Conservation (phyloP, 441 rosid genomes). For the Pelargonium australe region DNA sequence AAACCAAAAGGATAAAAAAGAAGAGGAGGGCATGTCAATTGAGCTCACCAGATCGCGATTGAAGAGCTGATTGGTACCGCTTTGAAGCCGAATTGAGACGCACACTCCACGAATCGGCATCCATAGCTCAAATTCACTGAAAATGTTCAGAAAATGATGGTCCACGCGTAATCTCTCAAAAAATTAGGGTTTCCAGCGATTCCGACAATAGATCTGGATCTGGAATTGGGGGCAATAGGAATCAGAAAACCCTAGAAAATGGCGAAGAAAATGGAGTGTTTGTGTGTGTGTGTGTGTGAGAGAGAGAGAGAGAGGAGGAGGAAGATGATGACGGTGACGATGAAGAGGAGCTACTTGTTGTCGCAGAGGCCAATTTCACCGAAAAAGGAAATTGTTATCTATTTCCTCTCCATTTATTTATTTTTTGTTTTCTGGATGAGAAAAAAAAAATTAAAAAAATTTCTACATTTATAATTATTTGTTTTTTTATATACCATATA, state of each 20-base stretch:
- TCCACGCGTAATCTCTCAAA: not conserved
- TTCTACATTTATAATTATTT: no score
- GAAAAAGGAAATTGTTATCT: not conserved
- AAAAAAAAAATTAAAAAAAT: no score
- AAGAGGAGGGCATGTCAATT: not conserved
- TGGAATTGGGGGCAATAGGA: not conserved
- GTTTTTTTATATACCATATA: no score
- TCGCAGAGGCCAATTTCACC: conserved; percentile 6
- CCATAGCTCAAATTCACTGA: conserved; percentile 43
- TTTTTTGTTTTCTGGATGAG: not conserved
- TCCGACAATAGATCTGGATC: conserved; percentile 1
- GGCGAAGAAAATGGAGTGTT: not conserved
- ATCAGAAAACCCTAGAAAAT: conserved; percentile 8
- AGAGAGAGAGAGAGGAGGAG: not conserved
- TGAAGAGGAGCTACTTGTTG: conserved; percentile 7
- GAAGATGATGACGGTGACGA: conserved; percentile 4
- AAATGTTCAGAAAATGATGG: not conserved
- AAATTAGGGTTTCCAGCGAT: conserved; percentile 1
- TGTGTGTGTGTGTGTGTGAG: no score
- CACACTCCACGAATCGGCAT: conserved; percentile 82
- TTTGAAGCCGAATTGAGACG: conserved; percentile 75
- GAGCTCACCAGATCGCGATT: conserved; percentile 43
- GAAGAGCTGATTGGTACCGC: conserved; percentile 68
- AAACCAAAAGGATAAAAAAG: not conserved
- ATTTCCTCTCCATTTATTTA: conserved; percentile 1